Base-by-base conservation (phyloP, 345 rosid species). In the Melaleuca quinquenervia region DNA sequence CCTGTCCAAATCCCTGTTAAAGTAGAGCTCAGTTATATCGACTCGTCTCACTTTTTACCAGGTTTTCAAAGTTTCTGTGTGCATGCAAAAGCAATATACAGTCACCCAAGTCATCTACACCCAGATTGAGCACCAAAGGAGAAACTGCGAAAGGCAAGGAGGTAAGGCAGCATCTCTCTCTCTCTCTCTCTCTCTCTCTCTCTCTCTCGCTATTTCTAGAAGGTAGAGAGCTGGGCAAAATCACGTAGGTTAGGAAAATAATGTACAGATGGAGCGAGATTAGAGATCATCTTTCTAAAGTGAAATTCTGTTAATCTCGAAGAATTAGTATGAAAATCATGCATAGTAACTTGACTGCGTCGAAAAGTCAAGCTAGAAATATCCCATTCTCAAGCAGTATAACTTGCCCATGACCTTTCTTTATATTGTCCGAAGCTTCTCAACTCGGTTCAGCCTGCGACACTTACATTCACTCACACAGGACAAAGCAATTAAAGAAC, bases 191-290 rank as follows among this genome's bases (percentile, higher is more conserved):
- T 74, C 3, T 62, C 75, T 29, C 44, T 58, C 36, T 64, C 21
- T 83, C 82, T 14, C 85, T 85, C 16, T 48, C 53, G 52, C 27
- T 36, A 54, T 51, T 82, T 87, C 83, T 91, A 94, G 94, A 96
- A 92, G 91, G 94, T 96, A 41, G 98, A 95, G 91, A 98, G 93
- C 90, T 94, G 91, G 90, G 95, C 95, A 90, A 95, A 93, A 64
- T 4, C 12, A 32, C 36, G 78, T 36, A 32, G 48, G 48, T 41
- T 70, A 32, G 7, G 24, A 70, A 70, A 70, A 70, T 32, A 70
- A 70, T 32, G 48, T 18, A 32, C 11, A 32, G 78, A 70, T 70
- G 78, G 18, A 32, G 78, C 78, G 32, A 70, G 48, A 70, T 70
- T 70, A 32, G 78, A 82, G 85, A 64, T 86, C 55, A 29, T 56